Percentiles rank a stretch among this genome's conserved stretches.
phyloP scores from a whole-genome alignment of 306 rosid genomes.

The Vicia sativa region DNA sequence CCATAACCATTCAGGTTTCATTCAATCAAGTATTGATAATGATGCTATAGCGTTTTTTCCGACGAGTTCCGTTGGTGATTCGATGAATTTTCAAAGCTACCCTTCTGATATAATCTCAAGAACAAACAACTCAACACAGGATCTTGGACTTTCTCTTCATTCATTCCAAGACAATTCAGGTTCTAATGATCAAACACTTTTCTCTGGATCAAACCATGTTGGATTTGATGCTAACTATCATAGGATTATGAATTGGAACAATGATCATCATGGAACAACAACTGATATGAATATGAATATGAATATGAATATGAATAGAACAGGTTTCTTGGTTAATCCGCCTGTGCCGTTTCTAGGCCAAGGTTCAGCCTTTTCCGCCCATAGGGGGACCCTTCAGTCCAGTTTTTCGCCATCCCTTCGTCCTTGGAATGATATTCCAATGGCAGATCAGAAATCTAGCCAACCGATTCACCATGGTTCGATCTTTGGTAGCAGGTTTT shows the following conservation, averaged over 20 bases:
- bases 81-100: conserved; percentile 67
- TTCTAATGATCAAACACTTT: conserved; percentile 48
- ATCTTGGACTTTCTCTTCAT: conserved; percentile 85
- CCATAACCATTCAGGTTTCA: conserved; percentile 47
- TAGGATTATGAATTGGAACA: conserved; percentile 63
- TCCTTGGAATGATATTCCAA: conserved; percentile 65
- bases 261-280: conserved; percentile 32
- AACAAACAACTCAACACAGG: conserved; percentile 49
- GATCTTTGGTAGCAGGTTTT: conserved; percentile 62
- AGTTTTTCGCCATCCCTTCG: conserved; percentile 67
- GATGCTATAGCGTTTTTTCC: conserved; percentile 67
- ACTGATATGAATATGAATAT: no score
- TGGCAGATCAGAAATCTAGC: conserved; percentile 53
- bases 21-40: conserved; percentile 46
- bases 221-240: conserved; percentile 60
- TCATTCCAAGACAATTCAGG: conserved; percentile 58
- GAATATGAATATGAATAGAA: conserved; percentile 46
- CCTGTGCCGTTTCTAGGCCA: conserved; percentile 53
- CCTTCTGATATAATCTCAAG: conserved; percentile 54
- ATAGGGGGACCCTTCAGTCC: conserved; percentile 99
- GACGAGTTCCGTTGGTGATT: conserved; percentile 54
- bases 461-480: conserved; percentile 59
- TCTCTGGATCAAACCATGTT: conserved; percentile 43
- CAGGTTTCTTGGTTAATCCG: conserved; percentile 51
- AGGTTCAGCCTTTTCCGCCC: conserved; percentile 50